Percentiles rank a stretch among this genome's conserved stretches.
These are phyloP conservation scores for Beauveria medogensis DNA, from an alignment of 2,329 filamentous ascomycete genomes.

Conservation along the genomic window DNA sequence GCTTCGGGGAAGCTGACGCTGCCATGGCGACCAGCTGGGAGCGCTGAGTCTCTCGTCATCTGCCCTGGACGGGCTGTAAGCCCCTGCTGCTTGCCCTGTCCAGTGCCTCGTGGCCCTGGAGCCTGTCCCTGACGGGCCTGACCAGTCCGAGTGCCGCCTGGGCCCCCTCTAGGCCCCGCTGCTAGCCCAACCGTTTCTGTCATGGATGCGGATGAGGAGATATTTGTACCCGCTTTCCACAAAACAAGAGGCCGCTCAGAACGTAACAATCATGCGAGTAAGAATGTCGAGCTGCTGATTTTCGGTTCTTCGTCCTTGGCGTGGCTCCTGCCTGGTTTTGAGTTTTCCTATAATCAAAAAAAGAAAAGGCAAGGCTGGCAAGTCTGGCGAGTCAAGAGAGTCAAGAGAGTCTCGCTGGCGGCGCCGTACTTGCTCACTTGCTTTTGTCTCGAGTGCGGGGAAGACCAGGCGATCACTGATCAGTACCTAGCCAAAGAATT, in stretches of 20 bases:
- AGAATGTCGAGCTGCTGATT: not conserved
- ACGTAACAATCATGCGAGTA: not conserved
- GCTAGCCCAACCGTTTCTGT: constrained; percentile 4
- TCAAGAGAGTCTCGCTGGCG: too few relatives aligned
- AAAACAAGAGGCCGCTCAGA: not conserved
- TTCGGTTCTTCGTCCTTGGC: not conserved
- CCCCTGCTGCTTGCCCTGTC: not conserved
- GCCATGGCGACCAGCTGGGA: not conserved
- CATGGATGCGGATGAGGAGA: not conserved
- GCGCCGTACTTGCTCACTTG: not conserved
- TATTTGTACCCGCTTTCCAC: not conserved
- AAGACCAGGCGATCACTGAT: not conserved
- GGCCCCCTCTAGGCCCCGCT: not conserved
- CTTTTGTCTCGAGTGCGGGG: not conserved
- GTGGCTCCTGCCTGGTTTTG: not conserved
- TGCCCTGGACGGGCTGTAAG: not conserved
- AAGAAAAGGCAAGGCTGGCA: not conserved
- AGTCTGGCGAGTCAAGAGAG: not conserved
- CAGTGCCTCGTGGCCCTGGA: not conserved
- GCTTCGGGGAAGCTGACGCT: too few relatives aligned
- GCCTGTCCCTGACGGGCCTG: not conserved
- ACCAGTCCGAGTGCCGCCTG: not conserved
- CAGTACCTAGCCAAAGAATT: not conserved
- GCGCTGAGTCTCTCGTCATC: not conserved
- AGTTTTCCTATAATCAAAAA: not conserved